Evolutionary conservation across 345 rosid species (phyloP).

Genomic region (Xanthoceras sorbifolium): DNA sequence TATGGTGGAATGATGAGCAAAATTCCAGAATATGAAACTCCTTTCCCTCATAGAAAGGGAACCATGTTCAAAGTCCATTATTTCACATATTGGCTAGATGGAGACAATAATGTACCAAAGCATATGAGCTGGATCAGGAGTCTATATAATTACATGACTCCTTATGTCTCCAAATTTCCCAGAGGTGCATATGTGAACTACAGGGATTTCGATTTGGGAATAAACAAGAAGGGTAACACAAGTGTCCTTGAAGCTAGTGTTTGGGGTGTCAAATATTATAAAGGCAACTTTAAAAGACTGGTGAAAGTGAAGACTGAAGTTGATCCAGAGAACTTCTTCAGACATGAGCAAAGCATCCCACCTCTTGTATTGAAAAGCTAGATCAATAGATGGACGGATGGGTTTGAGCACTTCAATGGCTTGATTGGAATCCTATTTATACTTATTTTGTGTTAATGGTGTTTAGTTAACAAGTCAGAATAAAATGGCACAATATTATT

Average conservation of each 20-base stretch:
- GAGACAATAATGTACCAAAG: conserved; percentile 8
- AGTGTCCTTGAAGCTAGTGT: conserved; percentile 36
- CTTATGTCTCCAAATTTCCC: conserved; percentile 54
- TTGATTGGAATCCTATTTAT: background rate
- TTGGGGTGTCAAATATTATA: conserved; percentile 58
- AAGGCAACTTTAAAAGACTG: conserved; percentile 50
- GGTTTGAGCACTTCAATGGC: background rate
- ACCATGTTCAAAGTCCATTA: conserved; percentile 52
- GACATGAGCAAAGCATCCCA: conserved; percentile 69
- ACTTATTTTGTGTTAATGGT: background rate
- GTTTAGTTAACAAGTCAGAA: background rate
- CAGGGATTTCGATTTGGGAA: conserved; percentile 66
- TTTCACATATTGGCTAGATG: conserved; percentile 39
- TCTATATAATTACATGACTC: conserved; percentile 47
- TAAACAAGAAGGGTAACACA: conserved; percentile 28
- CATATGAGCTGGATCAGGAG: conserved; percentile 43
- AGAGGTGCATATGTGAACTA: conserved; percentile 65
- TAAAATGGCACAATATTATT: too few species aligned
- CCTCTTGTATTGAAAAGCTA: conserved; percentile 11
- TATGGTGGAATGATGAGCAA: conserved; percentile 71
- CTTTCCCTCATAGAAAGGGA: conserved; percentile 69
- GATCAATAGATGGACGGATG: background rate
- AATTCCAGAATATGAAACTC: conserved; percentile 47
- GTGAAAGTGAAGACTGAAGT: conserved; percentile 47
- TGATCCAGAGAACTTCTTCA: conserved; percentile 57